Base-by-base conservation (phyloP, 73 alveolate species). In the Paraurostyla sp. region DNA sequence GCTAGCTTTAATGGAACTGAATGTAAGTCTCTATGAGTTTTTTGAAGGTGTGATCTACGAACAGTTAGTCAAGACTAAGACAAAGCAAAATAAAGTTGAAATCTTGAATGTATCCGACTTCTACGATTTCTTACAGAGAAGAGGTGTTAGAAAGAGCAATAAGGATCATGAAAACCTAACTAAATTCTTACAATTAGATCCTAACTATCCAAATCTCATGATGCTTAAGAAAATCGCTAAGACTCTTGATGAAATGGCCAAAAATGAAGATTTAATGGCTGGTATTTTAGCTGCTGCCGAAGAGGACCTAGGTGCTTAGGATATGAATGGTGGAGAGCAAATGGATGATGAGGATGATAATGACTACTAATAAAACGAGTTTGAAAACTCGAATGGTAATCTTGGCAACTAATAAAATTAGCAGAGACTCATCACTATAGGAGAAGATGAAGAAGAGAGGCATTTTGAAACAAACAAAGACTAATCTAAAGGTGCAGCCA, bases 221-320 rank as follows among this genome's bases (percentile, higher is more conserved):
- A 49, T 81, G 76, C 85, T 90, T 51, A 90, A 90, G 78, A 90
- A 90, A 82, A 83, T 90, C 57, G 91, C 81, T 13, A 90, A 83
- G 80, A 71, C 92, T 15, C 25, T 90, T 16, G 90, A 83, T 52
- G 95, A 81, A 46, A 49, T 85, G 75, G 62, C 88, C 16, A 75
- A 85, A 58, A 85, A 85, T 45, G 93, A 85, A 59, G 92, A 83
- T 30, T 40, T 83, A 45, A 83, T 42, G 92, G 71, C 38, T 11
- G 82, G 69, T 0, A 83, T 63, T 43, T 0, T 56, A 30, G 92
- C 76, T 6, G 92, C 83, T 1, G 91, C 91, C 13, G 91, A 51
- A 4, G 83, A 41, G 33, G 59, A 30, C 27, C 23, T 51, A 11
- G 59, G 81, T 13, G 81, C n/a, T 11, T 23, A 36, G 6, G 85